These are phyloP conservation scores for Fusarium stilboides DNA, from an alignment of 2,329 filamentous ascomycete species.

Conservation along the genomic window DNA sequence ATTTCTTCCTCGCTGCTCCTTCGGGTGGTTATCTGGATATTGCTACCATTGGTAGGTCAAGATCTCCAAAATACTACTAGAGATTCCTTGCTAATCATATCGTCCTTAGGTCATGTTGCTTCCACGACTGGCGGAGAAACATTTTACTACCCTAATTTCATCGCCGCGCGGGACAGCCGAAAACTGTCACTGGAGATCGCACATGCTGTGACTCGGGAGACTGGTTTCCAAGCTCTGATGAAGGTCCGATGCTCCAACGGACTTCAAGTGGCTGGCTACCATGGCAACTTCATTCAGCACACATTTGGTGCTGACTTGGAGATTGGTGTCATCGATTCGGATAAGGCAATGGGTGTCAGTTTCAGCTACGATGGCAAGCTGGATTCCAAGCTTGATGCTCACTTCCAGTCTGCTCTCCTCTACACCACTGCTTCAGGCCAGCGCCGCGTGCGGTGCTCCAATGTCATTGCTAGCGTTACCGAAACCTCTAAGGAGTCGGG, in stretches of 20 bases:
- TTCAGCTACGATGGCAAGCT: conserved; percentile 98
- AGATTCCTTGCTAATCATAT: conserved; percentile 15
- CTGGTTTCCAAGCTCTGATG: conserved; percentile 96
- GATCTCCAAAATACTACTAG: background rate
- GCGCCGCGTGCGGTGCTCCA: conserved; percentile 91
- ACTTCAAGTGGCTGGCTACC: conserved; percentile 92
- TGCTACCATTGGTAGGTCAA: conserved; percentile 82
- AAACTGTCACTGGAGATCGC: conserved; percentile 89
- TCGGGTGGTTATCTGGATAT: conserved; percentile 93
- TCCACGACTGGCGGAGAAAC: conserved; percentile 94
- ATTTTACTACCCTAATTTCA: conserved; percentile 98
- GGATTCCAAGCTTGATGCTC: conserved; percentile 95
- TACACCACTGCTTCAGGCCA: conserved; percentile 95
- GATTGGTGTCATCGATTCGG: conserved; percentile 91
- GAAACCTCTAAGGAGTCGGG: conserved; percentile 68
- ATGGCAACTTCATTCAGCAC: conserved; percentile 96
- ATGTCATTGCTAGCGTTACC: conserved; percentile 92
- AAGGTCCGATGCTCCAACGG: conserved; percentile 99
- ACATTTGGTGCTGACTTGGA: conserved; percentile 95
- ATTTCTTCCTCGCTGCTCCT: conserved; percentile 95
- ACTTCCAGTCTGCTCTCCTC: conserved; percentile 95
- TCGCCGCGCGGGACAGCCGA: conserved; percentile 85
- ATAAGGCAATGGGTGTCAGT: conserved; percentile 92
- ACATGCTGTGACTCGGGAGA: conserved; percentile 89
- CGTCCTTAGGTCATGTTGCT: conserved; percentile 78